A percentile compares a stretch with the other conserved stretches of the same genome.
phyloP scores from a whole-genome alignment of 257 asterid genomes.

The Solanum ossicruentum region DNA sequence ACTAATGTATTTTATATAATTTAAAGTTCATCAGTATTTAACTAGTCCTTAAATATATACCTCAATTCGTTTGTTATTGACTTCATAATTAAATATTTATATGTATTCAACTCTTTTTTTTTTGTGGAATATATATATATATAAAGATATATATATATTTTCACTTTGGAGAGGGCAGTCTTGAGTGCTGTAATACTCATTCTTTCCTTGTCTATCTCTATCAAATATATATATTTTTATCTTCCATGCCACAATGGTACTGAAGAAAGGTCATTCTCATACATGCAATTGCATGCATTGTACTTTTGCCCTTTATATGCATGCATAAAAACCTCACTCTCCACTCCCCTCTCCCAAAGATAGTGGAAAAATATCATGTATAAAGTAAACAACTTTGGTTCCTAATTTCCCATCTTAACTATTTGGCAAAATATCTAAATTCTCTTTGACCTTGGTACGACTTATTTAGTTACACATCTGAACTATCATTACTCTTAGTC shows the following conservation, averaged over 20 bases:
- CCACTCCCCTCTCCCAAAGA: conserved; percentile 10
- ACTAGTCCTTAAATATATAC: background rate
- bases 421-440: background rate
- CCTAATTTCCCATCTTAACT: background rate
- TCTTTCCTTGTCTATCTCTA: background rate
- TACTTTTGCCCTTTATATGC: conserved; percentile 34
- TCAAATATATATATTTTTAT: background rate
- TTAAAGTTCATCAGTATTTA: background rate
- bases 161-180: background rate
- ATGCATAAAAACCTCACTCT: conserved; percentile 2
- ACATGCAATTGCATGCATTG: conserved; percentile 14
- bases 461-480: background rate
- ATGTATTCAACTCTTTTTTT: no score
- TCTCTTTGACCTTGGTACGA: background rate
- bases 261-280: conserved; percentile 37
- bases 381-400: background rate
- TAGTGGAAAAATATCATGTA: conserved; percentile 7
- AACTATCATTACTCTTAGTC: background rate
- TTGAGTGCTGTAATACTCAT: background rate
- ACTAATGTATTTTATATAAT: background rate
- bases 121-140: no score
- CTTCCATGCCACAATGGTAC: background rate
- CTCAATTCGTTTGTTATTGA: background rate
- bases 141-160: no score
- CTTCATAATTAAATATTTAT: background rate